phyloP scores from a whole-genome alignment of 129 eudicot species.

The Sambucus nigra region DNA sequence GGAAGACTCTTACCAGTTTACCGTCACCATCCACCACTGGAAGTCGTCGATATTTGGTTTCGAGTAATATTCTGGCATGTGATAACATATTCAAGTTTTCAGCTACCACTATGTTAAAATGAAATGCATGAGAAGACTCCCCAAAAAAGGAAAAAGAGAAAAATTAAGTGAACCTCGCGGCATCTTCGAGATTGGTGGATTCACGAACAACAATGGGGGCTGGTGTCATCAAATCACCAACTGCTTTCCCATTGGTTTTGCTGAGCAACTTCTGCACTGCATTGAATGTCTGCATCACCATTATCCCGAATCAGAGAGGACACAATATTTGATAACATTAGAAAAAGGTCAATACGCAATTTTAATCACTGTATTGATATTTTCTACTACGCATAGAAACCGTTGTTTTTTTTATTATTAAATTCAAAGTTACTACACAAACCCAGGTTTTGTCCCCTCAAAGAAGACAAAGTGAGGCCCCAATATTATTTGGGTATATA shows the following conservation, averaged over 20 bases:
- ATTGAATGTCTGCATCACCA: constrained; percentile 61
- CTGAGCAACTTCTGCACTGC: constrained; percentile 74
- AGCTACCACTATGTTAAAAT: too few species aligned
- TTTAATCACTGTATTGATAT: too few species aligned
- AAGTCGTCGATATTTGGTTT: constrained; percentile 89
- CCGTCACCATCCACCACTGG: constrained; percentile 87
- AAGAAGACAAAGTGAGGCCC: too few species aligned
- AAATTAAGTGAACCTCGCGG: constrained; percentile 51
- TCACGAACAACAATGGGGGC: constrained; percentile 86
- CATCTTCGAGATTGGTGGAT: constrained; percentile 87
- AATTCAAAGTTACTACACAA: too few species aligned
- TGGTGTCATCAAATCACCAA: constrained; percentile 95
- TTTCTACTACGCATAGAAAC: too few species aligned
- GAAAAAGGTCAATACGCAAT: too few species aligned
- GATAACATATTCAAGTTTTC: not conserved
- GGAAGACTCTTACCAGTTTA: constrained; percentile 58
- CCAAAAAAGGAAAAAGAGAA: not conserved
- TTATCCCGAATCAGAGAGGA: too few species aligned
- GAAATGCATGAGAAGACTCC: not conserved
- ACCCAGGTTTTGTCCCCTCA: too few species aligned
- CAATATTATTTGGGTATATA: too few species aligned
- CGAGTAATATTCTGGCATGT: constrained; percentile 61
- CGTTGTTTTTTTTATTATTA: too few species aligned
- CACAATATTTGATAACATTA: too few species aligned
- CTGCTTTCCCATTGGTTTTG: constrained; percentile 70